Conservation (phyloP, 1,284 basidiomycete genomes). For the Schizophyllum amplum region DNA sequence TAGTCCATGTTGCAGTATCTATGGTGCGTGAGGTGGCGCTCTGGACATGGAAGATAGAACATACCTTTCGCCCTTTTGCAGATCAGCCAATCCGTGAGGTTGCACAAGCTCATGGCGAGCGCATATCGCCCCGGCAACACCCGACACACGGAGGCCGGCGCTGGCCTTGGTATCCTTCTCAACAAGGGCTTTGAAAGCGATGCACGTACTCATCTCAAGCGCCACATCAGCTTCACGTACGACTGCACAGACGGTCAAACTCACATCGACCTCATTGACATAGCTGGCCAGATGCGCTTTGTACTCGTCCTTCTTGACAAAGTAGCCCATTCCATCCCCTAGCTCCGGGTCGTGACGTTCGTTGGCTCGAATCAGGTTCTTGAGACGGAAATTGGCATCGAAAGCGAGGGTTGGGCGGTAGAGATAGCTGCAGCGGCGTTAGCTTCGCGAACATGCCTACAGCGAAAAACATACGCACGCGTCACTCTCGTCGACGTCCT, state of each 20-base stretch:
- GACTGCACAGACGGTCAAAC: too few relatives aligned
- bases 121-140: constrained; percentile 10
- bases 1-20: constrained; percentile 16
- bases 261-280: constrained; percentile 10
- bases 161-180: constrained; percentile 11
- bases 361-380: constrained; percentile 5
- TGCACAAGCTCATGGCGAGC: too few relatives aligned
- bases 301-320: too few relatives aligned
- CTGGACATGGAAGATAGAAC: too few relatives aligned
- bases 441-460: too few relatives aligned
- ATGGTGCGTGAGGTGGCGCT: too few relatives aligned
- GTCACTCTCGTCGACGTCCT: constrained; percentile 1
- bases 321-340: constrained; percentile 18
- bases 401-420: constrained; percentile 12
- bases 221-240: too few relatives aligned
- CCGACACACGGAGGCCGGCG: constrained; percentile 8
- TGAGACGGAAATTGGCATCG: constrained; percentile 16
- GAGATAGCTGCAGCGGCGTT: constrained; percentile 8
- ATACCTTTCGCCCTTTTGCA: constrained; percentile 15
- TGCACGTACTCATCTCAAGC: constrained; percentile 9
- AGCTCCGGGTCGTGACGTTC: constrained; percentile 17
- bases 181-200: constrained; percentile 10
- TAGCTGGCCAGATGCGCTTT: constrained; percentile 8
- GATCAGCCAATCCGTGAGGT: constrained; percentile 10
- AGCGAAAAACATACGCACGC: too few relatives aligned